A percentile compares a stretch with the other conserved stretches of the same genome.
Conservation (phyloP, 345 rosid genomes). For the Erysimum cheiranthoides region DNA sequence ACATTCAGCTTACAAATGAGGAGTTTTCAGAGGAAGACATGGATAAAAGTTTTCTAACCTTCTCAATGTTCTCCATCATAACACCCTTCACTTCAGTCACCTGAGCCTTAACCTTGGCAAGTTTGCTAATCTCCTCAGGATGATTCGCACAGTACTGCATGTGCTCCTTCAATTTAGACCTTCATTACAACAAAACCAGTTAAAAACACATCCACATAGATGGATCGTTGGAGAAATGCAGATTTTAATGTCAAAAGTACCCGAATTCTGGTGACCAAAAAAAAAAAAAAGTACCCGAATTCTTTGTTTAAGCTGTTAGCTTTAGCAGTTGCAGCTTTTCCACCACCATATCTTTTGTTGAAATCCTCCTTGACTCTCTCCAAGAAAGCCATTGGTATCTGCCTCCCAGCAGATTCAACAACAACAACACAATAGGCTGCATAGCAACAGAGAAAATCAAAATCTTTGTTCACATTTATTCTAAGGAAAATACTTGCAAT, state of each 20-base stretch:
- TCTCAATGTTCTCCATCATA: constrained; percentile 98
- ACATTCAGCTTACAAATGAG: constrained; percentile 9
- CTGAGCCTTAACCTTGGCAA: constrained; percentile 95
- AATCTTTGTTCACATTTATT: background rate
- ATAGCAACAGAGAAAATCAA: background rate
- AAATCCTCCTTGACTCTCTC: constrained; percentile 90
- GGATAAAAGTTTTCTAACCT: constrained; percentile 50
- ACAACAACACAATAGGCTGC: constrained; percentile 95
- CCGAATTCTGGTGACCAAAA: too few species aligned
- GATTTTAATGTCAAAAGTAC: constrained; percentile 39
- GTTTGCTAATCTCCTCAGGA: constrained; percentile 93
- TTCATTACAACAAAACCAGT: constrained; percentile 38
- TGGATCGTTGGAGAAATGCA: background rate
- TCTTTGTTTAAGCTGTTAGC: constrained; percentile 82
- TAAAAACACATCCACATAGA: background rate
- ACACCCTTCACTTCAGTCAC: constrained; percentile 97
- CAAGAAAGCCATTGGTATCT: constrained; percentile 82
- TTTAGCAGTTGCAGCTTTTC: constrained; percentile 75
- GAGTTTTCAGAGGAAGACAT: background rate
- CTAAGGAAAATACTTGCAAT: background rate
- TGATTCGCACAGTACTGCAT: constrained; percentile 90
- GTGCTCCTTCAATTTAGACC: constrained; percentile 85
- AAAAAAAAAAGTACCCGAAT: constrained; percentile 63
- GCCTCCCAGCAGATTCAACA: constrained; percentile 82
- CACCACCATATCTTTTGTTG: constrained; percentile 78